Evolutionary conservation across 345 rosid genomes (phyloP).

Genomic region (Erucastrum elatum): DNA sequence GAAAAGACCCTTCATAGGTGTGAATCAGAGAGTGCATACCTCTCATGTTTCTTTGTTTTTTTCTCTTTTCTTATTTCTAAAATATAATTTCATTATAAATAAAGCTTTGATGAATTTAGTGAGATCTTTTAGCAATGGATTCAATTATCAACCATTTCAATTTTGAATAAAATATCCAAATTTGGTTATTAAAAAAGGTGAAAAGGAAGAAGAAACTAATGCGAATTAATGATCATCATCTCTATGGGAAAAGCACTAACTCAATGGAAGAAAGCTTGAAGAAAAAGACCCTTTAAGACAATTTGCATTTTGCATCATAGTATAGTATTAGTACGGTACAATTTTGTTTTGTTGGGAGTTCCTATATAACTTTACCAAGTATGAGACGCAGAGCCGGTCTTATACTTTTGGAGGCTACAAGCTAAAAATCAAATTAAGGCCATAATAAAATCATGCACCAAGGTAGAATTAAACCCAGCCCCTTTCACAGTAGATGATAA

Average conservation of each 20-base stretch:
- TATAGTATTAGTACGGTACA: neutral
- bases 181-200: constrained; percentile 22
- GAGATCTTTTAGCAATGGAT: constrained; percentile 19
- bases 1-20: constrained; percentile 34
- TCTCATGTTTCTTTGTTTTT: constrained; percentile 12
- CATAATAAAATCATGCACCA: no score
- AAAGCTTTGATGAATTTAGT: constrained; percentile 18
- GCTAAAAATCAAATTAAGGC: no score
- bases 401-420: no score
- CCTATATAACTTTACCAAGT: constrained; percentile 31
- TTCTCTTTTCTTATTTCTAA: constrained; percentile 11
- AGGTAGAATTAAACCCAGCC: no score
- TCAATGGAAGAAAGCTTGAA: constrained; percentile 42
- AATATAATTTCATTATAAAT: constrained; percentile 1
- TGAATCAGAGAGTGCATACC: constrained; percentile 35
- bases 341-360: neutral
- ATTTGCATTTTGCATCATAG: constrained; percentile 39
- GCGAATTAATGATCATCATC: constrained; percentile 40
- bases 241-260: constrained; percentile 42
- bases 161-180: constrained; percentile 20
- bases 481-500: no score
- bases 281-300: constrained; percentile 39
- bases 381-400: neutral
- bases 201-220: constrained; percentile 21
- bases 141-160: constrained; percentile 17